These are phyloP conservation scores for Nicotiana benthamiana DNA, from an alignment of 257 asterid species.

Conservation along the genomic window DNA sequence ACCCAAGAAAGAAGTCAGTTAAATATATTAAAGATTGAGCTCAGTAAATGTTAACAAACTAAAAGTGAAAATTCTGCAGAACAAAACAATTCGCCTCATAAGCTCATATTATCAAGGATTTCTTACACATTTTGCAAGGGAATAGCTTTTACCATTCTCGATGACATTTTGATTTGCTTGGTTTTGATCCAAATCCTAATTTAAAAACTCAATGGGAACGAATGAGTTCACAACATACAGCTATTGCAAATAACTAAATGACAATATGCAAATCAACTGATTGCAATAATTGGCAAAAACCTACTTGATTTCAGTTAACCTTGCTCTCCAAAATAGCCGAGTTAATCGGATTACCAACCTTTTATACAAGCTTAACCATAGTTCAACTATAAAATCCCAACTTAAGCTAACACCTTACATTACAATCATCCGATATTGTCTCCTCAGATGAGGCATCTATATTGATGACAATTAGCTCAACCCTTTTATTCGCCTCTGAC, in stretches of 20 bases:
- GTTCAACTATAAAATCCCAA: neutral
- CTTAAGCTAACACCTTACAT: slow-evolving; percentile 21
- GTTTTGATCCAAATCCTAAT: neutral
- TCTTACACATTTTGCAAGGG: neutral
- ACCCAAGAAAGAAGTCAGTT: no score
- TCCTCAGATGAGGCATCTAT: slow-evolving; percentile 77
- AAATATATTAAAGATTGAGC: no score
- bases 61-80: no score
- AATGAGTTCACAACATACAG: neutral
- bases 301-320: neutral
- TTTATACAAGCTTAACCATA: slow-evolving; percentile 1
- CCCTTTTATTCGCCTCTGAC: slow-evolving; percentile 15
- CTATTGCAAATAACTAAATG: neutral
- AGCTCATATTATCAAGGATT: neutral
- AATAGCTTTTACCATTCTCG: neutral
- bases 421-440: slow-evolving; percentile 58
- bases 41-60: no score
- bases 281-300: neutral
- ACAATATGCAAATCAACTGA: neutral
- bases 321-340: neutral
- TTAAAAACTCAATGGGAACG: neutral
- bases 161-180: neutral
- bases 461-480: slow-evolving; percentile 38
- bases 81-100: neutral
- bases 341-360: neutral